Percentiles rank a stretch among this genome's conserved stretches.
Evolutionary conservation across 805 yeast species (phyloP).

Genomic region (Ogataea pilisensis): DNA sequence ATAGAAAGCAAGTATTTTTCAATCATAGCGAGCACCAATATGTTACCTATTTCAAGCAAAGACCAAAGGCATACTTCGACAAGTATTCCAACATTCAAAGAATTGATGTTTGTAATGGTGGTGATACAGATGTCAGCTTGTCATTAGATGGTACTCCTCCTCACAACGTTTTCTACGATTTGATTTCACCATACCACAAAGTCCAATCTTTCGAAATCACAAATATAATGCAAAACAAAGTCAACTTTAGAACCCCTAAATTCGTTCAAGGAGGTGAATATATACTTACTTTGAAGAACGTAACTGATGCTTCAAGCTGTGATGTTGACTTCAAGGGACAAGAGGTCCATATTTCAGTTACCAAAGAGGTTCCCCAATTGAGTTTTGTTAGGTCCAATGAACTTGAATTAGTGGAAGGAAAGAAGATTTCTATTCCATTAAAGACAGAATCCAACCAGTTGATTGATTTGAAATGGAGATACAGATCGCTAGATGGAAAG

Average conservation of each 20-base stretch:
- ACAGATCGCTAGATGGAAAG: slow-evolving; percentile 21
- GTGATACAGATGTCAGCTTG: slow-evolving; percentile 45
- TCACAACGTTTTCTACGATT: slow-evolving; percentile 62
- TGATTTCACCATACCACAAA: slow-evolving; percentile 55
- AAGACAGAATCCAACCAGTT: slow-evolving; percentile 30
- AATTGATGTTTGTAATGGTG: slow-evolving; percentile 29
- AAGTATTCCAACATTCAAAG: slow-evolving; percentile 17
- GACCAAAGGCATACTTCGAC: slow-evolving; percentile 51
- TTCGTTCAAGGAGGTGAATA: slow-evolving; percentile 71
- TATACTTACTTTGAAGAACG: slow-evolving; percentile 55
- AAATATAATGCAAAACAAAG: slow-evolving; percentile 35
- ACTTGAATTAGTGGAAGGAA: slow-evolving; percentile 58
- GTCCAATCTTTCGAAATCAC: slow-evolving; percentile 36
- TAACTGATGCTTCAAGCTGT: slow-evolving; percentile 77
- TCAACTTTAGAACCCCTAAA: slow-evolving; percentile 48
- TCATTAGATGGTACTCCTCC: slow-evolving; percentile 78
- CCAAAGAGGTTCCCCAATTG: slow-evolving; percentile 60
- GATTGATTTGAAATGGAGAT: slow-evolving; percentile 31
- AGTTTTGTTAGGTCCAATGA: slow-evolving; percentile 28
- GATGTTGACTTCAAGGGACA: slow-evolving; percentile 61
- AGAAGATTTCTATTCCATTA: slow-evolving; percentile 52
- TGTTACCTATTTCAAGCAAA: slow-evolving; percentile 66
- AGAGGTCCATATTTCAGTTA: slow-evolving; percentile 63
- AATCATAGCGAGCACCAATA: slow-evolving; percentile 47
- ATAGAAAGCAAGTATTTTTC: slow-evolving; percentile 32